Evolutionary conservation across 1,284 basidiomycete species (phyloP), one percentile per base, ranked within the genome.

Genomic region (Puccinia triticina): DNA sequence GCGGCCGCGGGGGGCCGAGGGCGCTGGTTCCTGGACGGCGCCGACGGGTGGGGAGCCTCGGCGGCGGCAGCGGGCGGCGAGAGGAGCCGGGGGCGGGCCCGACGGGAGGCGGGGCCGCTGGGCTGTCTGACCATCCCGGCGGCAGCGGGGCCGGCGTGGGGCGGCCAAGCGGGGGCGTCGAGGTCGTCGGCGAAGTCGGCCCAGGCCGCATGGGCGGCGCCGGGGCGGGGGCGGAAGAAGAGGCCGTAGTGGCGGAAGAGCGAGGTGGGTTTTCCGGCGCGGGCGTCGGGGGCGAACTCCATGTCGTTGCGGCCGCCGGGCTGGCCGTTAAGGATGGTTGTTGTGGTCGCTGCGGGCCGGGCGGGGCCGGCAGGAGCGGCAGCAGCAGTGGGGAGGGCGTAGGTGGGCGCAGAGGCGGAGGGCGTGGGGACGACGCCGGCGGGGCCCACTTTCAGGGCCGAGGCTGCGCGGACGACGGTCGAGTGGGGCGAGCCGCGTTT

Each of bases 171-270:
- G 26, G 29, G 32, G 16, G 21, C 21, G 11, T 67, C 64, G 32
- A 1, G 16, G 7, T n/a, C 14, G n/a, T 67, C n/a, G n/a, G n/a
- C n/a, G n/a, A n/a, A n/a, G n/a, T n/a, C n/a, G 26, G 4, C 8
- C n/a, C 64, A 10, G 32, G 2, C 12, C 32, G 14, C 64, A 32
- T 3, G 26, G 32, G 18, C 12, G 29, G 34, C 14, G 23, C 32
- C 48, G 8, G 69, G 46, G 4, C 43, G 69, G 26, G 43, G 26
- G 12, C 69, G 48, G n/a, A 34, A 75, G 50, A 75, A 75, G 12
- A 75, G 53, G 1, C 53, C 73, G 26, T 75, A 75, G 32, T 75
- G 73, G 2, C 34, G 73, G 4, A 34, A 34, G 3, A 75, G 34
- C 11, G 48, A 59, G 21, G 73, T 26, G 16, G 73, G 55, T 50